Conservation (phyloP, 139 green algal genomes). For the Chlamydomonas schloesseri region DNA sequence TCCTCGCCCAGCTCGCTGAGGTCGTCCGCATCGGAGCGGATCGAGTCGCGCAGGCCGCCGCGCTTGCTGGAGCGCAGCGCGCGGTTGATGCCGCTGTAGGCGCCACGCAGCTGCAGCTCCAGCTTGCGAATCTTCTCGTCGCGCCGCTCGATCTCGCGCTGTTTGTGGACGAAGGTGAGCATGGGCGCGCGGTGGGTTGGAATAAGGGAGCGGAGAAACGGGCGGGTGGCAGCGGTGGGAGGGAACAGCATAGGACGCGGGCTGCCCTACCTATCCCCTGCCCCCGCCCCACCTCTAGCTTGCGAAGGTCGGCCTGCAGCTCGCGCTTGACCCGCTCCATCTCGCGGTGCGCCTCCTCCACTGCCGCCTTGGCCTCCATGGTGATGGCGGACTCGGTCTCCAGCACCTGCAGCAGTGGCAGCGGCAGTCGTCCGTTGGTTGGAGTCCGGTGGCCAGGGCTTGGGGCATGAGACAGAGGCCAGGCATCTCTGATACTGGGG, state of each 20-base stretch:
- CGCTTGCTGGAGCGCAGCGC: constrained; percentile 43
- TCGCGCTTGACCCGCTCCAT: constrained; percentile 59
- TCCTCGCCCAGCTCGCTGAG: constrained; percentile 57
- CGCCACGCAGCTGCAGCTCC: constrained; percentile 65
- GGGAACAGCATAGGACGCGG: too few relatives aligned
- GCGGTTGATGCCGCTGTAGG: constrained; percentile 59
- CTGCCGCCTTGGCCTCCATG: constrained; percentile 56
- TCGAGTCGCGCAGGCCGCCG: constrained; percentile 46
- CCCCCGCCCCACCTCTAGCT: constrained; percentile 42
- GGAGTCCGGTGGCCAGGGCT: too few relatives aligned
- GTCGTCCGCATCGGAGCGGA: constrained; percentile 53
- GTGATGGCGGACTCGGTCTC: constrained; percentile 55
- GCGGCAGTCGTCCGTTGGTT: too few relatives aligned
- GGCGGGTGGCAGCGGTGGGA: too few relatives aligned
- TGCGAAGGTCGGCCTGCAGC: constrained; percentile 49
- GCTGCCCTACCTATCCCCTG: background rate
- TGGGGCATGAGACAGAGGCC: too few relatives aligned
- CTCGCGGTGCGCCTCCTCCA: constrained; percentile 59
- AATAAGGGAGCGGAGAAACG: background rate
- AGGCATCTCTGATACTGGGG: too few relatives aligned
- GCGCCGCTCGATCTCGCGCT: constrained; percentile 55
- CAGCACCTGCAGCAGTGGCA: constrained; percentile 54
- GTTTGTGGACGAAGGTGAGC: background rate
- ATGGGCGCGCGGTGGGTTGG: too few relatives aligned
- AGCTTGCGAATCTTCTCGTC: constrained; percentile 66